Evolutionary conservation across 768 basidiomycete species (phyloP), one percentile per base, ranked within the genome.

Genomic region (Nidularia sp.): DNA sequence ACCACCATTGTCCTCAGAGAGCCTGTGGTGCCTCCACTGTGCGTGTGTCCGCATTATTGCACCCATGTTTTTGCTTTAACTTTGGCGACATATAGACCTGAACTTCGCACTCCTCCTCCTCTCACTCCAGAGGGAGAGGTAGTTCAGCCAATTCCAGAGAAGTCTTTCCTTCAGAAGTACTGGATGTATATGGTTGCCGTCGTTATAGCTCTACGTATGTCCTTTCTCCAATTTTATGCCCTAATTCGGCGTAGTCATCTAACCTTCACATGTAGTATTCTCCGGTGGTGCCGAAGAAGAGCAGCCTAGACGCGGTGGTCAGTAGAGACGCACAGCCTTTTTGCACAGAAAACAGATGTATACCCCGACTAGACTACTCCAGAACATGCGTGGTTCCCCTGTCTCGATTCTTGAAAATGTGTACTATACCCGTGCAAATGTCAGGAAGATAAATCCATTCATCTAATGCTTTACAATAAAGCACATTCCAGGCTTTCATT

Each of bases 101-200:
- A 81, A 53, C 75, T 92, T 36, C 83, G 80, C 49, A 68, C 74
- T 1, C 88, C 89, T 6, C 87, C 86, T 6, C 83, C 81, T 4
- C 65, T 91, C 22, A 83, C 82, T 6, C 69, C 80, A 12, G 74
- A 86, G 60, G 90, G 90, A 45, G 78, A 83, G 60, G 78, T 82
- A 15, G 71, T 88, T 22, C 64, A 74, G 52, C 79, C 84, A 0
- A 64, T 72, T 34, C 77, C 79, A 0, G 90, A 95, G 62, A 88
- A 93, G 67, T 72, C 83, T 8, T 91, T 94, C 67, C 52, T 93
- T 41, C 88, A 91, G 61, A 94, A 93, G 65, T 95, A 95, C 66
- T 95, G 93, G 93, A 74, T 93, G 67, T 93, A 93, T 60, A 79
- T 91, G 35, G 70, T 77, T 41, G 75, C 83, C 2, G 65, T 80